A percentile compares a stretch with the other conserved stretches of the same genome.
These are phyloP conservation scores for Aureobasidium sp. DNA, from an alignment of 2,329 filamentous ascomycete genomes.

Conservation along the genomic window DNA sequence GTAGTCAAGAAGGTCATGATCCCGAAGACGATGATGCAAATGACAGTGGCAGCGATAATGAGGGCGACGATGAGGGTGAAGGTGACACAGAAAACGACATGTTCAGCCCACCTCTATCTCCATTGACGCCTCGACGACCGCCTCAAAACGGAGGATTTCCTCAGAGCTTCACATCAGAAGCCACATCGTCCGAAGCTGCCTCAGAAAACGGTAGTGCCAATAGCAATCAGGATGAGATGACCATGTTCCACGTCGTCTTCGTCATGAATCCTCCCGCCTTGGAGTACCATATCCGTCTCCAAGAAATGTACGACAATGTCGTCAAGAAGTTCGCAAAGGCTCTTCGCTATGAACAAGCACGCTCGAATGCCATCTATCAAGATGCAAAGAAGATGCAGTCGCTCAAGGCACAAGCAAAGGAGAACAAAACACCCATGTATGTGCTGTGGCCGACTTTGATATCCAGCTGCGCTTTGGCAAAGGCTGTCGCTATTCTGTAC, in stretches of 20 bases:
- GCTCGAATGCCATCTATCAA: conserved; percentile 82
- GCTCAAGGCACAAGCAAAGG: conserved; percentile 69
- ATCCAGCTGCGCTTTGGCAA: conserved; percentile 66
- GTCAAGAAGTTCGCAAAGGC: conserved; percentile 89
- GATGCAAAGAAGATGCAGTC: conserved; percentile 76
- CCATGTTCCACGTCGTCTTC: conserved; percentile 97
- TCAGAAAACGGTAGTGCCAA: conserved; percentile 25
- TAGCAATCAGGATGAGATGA: conserved; percentile 54
- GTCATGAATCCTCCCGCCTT: conserved; percentile 72
- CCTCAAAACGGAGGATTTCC: neutral
- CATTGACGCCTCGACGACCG: neutral
- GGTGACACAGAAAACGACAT: neutral
- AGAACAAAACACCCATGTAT: conserved; percentile 46
- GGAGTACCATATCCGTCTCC: conserved; percentile 62
- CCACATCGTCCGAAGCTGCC: conserved; percentile 10
- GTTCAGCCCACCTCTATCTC: conserved; percentile 1
- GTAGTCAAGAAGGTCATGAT: neutral
- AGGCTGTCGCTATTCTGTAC: conserved; percentile 74
- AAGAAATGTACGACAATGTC: conserved; percentile 80
- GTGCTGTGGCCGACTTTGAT: conserved; percentile 63
- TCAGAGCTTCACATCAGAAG: neutral
- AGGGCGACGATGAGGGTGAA: neutral
- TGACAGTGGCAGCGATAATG: neutral
- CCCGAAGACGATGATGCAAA: neutral
- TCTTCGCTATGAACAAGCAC: conserved; percentile 85